Evolutionary conservation across 2,329 filamentous ascomycete species (phyloP), one percentile per base, ranked within the genome.

Genomic region (Hypoxylon sp.): DNA sequence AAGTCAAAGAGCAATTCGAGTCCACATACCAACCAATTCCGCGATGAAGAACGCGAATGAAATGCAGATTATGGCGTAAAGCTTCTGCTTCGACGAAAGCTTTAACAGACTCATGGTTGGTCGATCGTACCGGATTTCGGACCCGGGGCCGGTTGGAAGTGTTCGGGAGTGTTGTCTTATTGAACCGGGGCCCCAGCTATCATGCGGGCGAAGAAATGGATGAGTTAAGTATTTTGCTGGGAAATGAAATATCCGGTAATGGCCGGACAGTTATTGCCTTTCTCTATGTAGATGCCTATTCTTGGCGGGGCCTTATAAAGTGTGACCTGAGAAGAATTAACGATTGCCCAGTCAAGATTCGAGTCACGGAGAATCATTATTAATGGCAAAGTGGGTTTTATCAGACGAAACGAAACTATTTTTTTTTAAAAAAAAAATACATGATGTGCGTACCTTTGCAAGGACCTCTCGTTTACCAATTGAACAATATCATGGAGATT

Each of bases 1-100:
- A 17, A 73, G 26, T 13, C 17, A 11, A 50, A 9, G 17, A 50
- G 14, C 9, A 46, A 26, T 53, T 47, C 2, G 3, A 19, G 24
- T 22, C 35, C 51, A 70, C 80, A 29, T 58, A 87, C 86, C 82
- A 29, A 79, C 75, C 5, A 88, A 79, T 70, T 88, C 86, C 8
- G 83, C 82, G 14, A 86, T 61, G 64, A 88, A 88, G 68, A 88
- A 88, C 0, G 76, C 74, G 42, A 83, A 81, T 0, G 84, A 86
- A 44, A 88, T 85, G 63, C 67, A 78, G 52, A 88, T 86, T 0
- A 83, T 83, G 4, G 78, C 78, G 42, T 81, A 78, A 3, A 88
- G 78, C 65, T 83, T 84, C 60, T 83, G 81, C 74, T 83, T 86
- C 11, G 78, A 78, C 6, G 78, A 75, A 6, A 84, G 70, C 24